phyloP scores from a whole-genome alignment of 768 basidiomycete genomes.

The Porpolomopsis calyptriformis region DNA sequence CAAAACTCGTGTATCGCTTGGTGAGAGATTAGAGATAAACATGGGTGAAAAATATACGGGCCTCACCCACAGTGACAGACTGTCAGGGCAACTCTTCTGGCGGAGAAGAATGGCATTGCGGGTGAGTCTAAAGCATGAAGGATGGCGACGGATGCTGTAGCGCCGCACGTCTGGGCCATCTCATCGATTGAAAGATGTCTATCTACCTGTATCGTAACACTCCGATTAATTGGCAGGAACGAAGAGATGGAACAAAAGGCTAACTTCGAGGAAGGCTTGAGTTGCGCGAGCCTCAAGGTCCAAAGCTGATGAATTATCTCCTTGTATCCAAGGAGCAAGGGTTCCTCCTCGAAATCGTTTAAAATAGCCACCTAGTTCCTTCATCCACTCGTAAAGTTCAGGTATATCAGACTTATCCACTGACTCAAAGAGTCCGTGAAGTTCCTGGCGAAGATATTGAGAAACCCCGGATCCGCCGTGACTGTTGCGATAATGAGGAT shows the following conservation, averaged over 20 bases:
- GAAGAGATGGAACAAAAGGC: conserved; percentile 13
- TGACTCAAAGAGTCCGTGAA: conserved; percentile 78
- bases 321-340: conserved; percentile 54
- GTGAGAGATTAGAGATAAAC: conserved; percentile 7
- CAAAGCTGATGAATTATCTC: conserved; percentile 28
- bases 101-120: conserved; percentile 71
- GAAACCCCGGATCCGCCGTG: conserved; percentile 91
- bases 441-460: conserved; percentile 72
- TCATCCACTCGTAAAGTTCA: conserved; percentile 66
- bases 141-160: conserved; percentile 83
- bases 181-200: conserved; percentile 57
- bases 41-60: not conserved
- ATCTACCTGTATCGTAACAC: conserved; percentile 48
- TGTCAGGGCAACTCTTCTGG: conserved; percentile 65
- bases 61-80: conserved; percentile 87
- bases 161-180: conserved; percentile 68
- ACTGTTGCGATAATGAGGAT: conserved; percentile 28
- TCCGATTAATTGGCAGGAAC: not conserved
- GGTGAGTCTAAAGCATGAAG: conserved; percentile 85
- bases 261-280: conserved; percentile 76
- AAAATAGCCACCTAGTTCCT: conserved; percentile 82
- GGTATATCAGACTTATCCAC: conserved; percentile 62
- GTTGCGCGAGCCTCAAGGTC: conserved; percentile 83
- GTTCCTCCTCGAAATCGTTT: conserved; percentile 78
- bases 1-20: conserved; percentile 81